Conservation (phyloP, 2,329 filamentous ascomycete species). For the Phoma sp. region DNA sequence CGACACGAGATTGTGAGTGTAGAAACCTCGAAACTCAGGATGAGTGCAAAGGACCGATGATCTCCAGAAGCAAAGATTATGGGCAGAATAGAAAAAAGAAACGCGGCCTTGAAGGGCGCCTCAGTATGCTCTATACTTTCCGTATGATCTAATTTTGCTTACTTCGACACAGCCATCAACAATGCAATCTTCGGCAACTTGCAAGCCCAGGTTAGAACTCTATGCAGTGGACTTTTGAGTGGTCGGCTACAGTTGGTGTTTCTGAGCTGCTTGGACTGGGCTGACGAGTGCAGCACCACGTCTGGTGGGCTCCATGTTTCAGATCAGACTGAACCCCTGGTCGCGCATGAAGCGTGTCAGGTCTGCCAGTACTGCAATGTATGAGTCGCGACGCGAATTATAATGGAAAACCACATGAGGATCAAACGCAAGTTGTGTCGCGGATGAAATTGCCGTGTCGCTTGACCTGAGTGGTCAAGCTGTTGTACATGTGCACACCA, state of each 20-base stretch:
- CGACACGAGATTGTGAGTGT: neutral
- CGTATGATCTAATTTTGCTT: slow-evolving; percentile 6
- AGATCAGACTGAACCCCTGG: slow-evolving; percentile 21
- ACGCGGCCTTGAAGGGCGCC: slow-evolving; percentile 7
- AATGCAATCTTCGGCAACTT: slow-evolving; percentile 28
- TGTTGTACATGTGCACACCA: neutral
- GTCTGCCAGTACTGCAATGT: slow-evolving; percentile 19
- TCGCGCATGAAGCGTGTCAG: slow-evolving; percentile 21
- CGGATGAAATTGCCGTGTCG: neutral
- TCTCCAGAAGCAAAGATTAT: neutral
- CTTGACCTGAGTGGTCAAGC: neutral
- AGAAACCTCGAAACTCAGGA: neutral
- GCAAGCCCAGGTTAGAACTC: slow-evolving; percentile 11
- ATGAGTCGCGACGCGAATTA: neutral
- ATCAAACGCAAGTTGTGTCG: slow-evolving; percentile 5
- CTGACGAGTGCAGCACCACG: slow-evolving; percentile 18
- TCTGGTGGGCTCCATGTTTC: slow-evolving; percentile 23
- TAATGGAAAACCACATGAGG: neutral
- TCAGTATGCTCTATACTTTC: slow-evolving; percentile 9
- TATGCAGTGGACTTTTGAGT: slow-evolving; percentile 12
- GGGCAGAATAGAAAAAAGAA: neutral
- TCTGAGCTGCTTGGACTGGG: slow-evolving; percentile 13
- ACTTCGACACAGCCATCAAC: slow-evolving; percentile 6
- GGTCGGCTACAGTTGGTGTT: slow-evolving; percentile 10
- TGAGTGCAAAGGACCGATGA: neutral